These are phyloP conservation scores for Sugiyamaella lignohabitans DNA, from an alignment of 805 yeast species.

Conservation along the genomic window DNA sequence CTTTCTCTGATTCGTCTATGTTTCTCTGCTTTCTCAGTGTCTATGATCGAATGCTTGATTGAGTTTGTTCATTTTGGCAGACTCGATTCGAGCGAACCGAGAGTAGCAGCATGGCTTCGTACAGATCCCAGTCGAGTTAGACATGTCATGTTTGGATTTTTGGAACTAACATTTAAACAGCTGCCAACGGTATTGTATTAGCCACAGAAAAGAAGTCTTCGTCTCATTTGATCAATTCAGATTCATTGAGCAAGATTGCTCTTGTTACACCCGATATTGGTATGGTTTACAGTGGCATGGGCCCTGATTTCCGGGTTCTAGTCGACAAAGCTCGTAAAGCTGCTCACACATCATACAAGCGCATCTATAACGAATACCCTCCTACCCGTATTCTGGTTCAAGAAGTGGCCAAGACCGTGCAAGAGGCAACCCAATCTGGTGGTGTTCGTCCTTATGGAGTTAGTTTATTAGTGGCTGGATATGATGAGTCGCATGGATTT, in stretches of 20 bases:
- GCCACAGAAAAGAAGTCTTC: conserved; percentile 93
- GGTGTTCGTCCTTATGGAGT: conserved; percentile 99
- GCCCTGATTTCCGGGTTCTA: conserved; percentile 93
- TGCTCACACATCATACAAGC: conserved; percentile 87
- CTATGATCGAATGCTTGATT: no score
- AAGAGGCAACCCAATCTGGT: conserved; percentile 97
- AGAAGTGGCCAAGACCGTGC: conserved; percentile 94
- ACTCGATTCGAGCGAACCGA: background rate
- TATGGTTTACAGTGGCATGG: conserved; percentile 97
- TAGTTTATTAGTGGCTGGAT: conserved; percentile 86
- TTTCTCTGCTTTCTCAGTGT: background rate
- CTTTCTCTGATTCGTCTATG: background rate
- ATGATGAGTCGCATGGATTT: conserved; percentile 70
- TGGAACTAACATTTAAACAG: conserved; percentile 32
- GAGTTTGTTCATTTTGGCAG: no score
- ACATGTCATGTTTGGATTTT: no score
- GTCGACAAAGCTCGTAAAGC: conserved; percentile 91
- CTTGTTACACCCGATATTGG: conserved; percentile 91
- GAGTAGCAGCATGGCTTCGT: background rate
- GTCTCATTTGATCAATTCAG: conserved; percentile 69
- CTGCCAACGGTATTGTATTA: conserved; percentile 91
- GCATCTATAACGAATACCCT: conserved; percentile 93
- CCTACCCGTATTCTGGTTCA: conserved; percentile 91
- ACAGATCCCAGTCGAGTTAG: background rate
- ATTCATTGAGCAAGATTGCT: conserved; percentile 70